Evolutionary conservation across 2,329 filamentous ascomycete species (phyloP).

Genomic region (Trichoderma atroviride): DNA sequence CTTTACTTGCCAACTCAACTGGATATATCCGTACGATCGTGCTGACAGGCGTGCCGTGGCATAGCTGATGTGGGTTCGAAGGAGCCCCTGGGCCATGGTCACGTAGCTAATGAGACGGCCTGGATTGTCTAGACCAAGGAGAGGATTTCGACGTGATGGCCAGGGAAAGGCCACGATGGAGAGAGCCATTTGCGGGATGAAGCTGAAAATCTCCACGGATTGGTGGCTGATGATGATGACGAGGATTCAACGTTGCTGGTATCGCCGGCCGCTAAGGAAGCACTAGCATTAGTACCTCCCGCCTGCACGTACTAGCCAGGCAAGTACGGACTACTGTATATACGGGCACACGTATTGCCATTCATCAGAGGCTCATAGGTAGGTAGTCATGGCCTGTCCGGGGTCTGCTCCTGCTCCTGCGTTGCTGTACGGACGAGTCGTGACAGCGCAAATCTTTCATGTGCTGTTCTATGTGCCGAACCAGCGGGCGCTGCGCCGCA

Average conservation of each 20-base stretch:
- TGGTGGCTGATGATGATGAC: neutral
- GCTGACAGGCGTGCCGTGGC: neutral
- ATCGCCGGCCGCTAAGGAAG: neutral
- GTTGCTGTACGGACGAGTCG: neutral
- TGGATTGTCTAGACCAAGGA: neutral
- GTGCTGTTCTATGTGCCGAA: neutral
- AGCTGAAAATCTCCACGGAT: neutral
- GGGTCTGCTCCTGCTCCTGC: neutral
- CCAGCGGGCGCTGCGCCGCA: conserved; percentile 21
- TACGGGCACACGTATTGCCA: neutral
- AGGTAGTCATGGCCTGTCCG: neutral
- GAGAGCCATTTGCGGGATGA: neutral
- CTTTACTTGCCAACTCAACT: neutral
- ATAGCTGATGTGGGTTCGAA: neutral
- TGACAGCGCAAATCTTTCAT: neutral
- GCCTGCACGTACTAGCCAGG: neutral
- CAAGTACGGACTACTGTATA: neutral
- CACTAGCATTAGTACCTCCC: neutral
- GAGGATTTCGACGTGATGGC: neutral
- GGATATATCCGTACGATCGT: neutral
- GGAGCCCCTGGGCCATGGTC: neutral
- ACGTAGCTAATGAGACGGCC: too few species aligned
- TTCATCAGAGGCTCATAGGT: neutral
- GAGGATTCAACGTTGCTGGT: neutral
- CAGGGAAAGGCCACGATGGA: neutral